phyloP scores from a whole-genome alignment of 257 asterid genomes.

The Osmanthus fragrans region DNA sequence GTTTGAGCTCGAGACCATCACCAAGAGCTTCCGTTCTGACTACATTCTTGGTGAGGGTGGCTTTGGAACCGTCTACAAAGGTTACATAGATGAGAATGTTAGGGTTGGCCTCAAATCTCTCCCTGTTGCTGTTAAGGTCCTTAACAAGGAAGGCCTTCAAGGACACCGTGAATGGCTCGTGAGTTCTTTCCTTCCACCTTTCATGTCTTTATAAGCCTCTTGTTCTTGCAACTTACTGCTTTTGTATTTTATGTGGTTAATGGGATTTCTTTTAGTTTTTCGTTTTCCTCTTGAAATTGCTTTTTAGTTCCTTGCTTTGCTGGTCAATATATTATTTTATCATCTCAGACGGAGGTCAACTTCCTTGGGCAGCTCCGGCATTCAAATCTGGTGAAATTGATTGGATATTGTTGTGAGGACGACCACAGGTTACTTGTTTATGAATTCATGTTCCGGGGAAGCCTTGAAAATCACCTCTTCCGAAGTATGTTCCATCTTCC shows the following conservation, averaged over 20 bases:
- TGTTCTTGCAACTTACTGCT: background rate
- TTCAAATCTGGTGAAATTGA: constrained; percentile 92
- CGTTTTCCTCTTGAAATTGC: background rate
- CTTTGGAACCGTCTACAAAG: constrained; percentile 96
- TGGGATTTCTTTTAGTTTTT: background rate
- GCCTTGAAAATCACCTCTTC: constrained; percentile 97
- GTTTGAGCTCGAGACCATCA: constrained; percentile 94
- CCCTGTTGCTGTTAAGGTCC: constrained; percentile 97
- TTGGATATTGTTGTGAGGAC: constrained; percentile 99
- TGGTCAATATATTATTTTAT: constrained; percentile 13
- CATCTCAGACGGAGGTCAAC: constrained; percentile 84
- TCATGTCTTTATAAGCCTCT: background rate
- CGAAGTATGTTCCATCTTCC: constrained; percentile 70
- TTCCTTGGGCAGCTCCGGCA: constrained; percentile 98
- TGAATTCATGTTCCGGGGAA: constrained; percentile 97
- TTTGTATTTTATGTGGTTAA: background rate
- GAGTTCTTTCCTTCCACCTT: constrained; percentile 31
- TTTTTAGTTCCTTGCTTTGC: constrained; percentile 16
- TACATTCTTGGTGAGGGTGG: constrained; percentile 99
- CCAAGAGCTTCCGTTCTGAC: constrained; percentile 97
- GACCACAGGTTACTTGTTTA: constrained; percentile 95
- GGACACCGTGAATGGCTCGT: constrained; percentile 99
- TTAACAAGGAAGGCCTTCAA: constrained; percentile 97
- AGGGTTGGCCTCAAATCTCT: constrained; percentile 94
- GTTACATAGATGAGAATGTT: constrained; percentile 96